Base-by-base conservation (phyloP, 176 grass and related monocot species). In the Otatea glauca region DNA sequence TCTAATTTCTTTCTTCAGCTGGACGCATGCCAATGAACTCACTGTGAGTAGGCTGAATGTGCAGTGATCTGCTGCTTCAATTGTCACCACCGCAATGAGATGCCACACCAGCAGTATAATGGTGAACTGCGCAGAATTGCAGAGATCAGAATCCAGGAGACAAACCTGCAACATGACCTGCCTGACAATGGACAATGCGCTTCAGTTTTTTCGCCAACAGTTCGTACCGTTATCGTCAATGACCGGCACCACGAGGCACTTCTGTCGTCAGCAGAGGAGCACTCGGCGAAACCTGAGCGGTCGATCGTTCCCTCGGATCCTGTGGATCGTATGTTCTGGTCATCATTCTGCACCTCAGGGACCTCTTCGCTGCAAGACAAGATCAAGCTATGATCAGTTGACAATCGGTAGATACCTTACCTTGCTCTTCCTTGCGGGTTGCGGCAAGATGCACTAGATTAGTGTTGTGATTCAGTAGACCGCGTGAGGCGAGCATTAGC, bases 61-160 rank as follows among this genome's bases (percentile, higher is more conserved):
- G 6, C 88, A 87, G 65, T 90, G 82, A 55, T 86, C 66, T 23
- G 85, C 90, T 13, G 67, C 85, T 45, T 79, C 71, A 64, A 88
- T 48, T 16, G 80, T 75, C 24, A 86, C 34, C 78, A 92, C 85
- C 50, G 82, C 90, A 37, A 92, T 61, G 56, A 94, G 79, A 86
- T 94, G 88, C 82, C 90, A 92, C 42, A 88, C 65, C 43, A 94
- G 50, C 42, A 92, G 72, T 59, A 94, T 86, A 63, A 91, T 68
- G 54, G 90, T 84, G 59, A 94, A 77, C 93, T 94, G 93, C 88
- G 80, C 47, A 64, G 14, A 6, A 47, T 72, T 71, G 61, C 27
- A 42, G 5, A 78, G 43, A 58, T 81, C 41, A 81, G 73, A 77
- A 81, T 82, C 37, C 77, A 55, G 20, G 20, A 64, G 16, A 53